Base-by-base conservation (phyloP, 495 filamentous ascomycete species). In the Diplogelasinospora grovesii region DNA sequence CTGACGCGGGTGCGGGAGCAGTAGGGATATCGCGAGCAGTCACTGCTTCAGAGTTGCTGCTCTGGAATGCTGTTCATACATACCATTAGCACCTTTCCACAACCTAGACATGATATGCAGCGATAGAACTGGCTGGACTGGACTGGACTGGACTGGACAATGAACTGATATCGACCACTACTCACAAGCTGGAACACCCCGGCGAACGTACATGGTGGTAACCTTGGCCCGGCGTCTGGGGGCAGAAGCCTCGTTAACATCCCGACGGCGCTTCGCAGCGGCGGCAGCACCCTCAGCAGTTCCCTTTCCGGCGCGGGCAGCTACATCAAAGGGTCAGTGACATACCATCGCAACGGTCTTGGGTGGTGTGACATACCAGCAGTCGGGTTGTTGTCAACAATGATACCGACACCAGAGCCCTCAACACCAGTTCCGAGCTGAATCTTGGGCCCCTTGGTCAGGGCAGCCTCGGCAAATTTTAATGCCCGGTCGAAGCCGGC, bases 361-460 rank as follows among this genome's bases (percentile, higher is more conserved):
- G 28, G 14, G 23, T 36, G 18, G 39, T 20, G 14, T 30, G 3
- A 48, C 52, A 32, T 52, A 56, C 49, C 54, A 24, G 52, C 48
- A 22, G 38, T 46, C 8, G 50, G 54, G 38, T 52, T 55, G 52
- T 69, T 64, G 24, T 72, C 65, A 18, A 69, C 61, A 31, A 66
- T 62, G 47, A 73, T 73, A 39, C 69, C 69, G 23, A 73, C 67
- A 8, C 69, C 69, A 7, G 65, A 60, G 33, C 67, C 69, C 35
- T 64, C 63, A 23, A 51, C 68, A 18, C 62, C 68, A 29, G 68
- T 71, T 20, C 68, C 68, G 13, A 71, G 61, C 53, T 71, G 54
- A 35, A 71, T 52, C 23, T 60, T 48, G 27, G 68, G 69, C 6
- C 64, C 64, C 52, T 65, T 71, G 32, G 57, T 62, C 46, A 73